Evolutionary conservation across 257 asterid species (phyloP), one percentile per base, ranked within the genome.

Genomic region (Solanum chiquidenum): DNA sequence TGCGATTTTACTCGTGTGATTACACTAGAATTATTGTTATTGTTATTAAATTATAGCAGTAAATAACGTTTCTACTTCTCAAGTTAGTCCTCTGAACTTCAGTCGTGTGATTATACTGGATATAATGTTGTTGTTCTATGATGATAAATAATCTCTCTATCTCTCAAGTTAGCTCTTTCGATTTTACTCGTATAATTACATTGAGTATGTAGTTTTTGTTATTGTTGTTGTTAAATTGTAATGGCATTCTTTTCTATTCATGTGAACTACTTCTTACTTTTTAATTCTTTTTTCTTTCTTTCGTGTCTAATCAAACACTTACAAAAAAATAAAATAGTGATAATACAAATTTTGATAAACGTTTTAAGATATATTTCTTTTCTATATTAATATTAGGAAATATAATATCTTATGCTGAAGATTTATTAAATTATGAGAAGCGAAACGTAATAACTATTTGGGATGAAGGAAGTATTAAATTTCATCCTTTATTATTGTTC

Each of bases 131-230:
- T 6, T 55, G 69, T 2, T 60, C 23, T 23, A 60, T 23, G 23
- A 12, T 60, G 14, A 3, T 1, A 64, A 25, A n/a, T 4, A n/a
- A 10, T 4, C 0, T n/a, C 0, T n/a, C 1, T 64, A n/a, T 7
- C 8, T n/a, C 8, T 1, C 18, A 0, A 11, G 4, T 64, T 64
- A 11, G 18, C 14, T 64, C 14, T 9, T 9, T 0, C 3, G 0
- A 23, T 0, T 3, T 4, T 12, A n/a, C 7, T 64, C 4, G 5
- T 64, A 27, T 64, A 12, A 64, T n/a, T 0, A n/a, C 18, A n/a
- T 0, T 9, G 4, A 3, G 25, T 58, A 58, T 20, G 25, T 7
- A 20, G 0, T 60, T 58, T 1, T 3, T 60, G 2, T 20, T 58
- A 0, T 64, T 62, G 1, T 23, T 64, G 7, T 12, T 66, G 34